These are phyloP conservation scores for Glomus cerebriforme DNA, from an alignment of 192 early-diverging fungal genomes.

Conservation along the genomic window DNA sequence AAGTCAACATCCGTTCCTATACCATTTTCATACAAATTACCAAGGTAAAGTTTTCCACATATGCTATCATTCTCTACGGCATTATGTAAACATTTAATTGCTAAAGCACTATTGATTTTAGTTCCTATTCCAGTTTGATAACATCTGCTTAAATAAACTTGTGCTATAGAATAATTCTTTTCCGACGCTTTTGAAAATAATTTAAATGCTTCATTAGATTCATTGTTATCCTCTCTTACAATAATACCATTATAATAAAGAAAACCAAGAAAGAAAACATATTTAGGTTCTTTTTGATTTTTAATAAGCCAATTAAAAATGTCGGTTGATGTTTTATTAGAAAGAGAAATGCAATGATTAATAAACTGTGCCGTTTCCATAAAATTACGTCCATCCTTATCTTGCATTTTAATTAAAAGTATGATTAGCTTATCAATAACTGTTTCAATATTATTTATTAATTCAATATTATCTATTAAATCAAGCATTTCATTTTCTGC, in stretches of 20 bases:
- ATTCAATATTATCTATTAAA: no score
- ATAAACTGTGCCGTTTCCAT: no score
- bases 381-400: no score
- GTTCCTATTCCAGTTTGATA: not conserved
- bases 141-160: not conserved
- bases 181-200: not conserved
- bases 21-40: conserved; percentile 53
- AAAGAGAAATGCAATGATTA: no score
- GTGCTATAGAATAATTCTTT: not conserved
- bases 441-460: no score
- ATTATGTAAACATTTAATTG: not conserved
- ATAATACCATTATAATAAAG: not conserved
- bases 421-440: no score
- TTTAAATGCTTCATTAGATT: not conserved
- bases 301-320: no score
- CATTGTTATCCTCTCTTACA: not conserved
- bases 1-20: conserved; percentile 50
- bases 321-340: no score
- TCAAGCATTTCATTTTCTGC: no score
- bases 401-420: no score
- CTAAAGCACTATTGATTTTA: not conserved
- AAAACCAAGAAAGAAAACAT: not conserved
- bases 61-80: not conserved
- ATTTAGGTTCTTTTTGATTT: no score
- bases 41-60: conserved; percentile 48